These are phyloP conservation scores for Trichoderma sp. DNA, from an alignment of 2,329 filamentous ascomycete species.

Conservation along the genomic window DNA sequence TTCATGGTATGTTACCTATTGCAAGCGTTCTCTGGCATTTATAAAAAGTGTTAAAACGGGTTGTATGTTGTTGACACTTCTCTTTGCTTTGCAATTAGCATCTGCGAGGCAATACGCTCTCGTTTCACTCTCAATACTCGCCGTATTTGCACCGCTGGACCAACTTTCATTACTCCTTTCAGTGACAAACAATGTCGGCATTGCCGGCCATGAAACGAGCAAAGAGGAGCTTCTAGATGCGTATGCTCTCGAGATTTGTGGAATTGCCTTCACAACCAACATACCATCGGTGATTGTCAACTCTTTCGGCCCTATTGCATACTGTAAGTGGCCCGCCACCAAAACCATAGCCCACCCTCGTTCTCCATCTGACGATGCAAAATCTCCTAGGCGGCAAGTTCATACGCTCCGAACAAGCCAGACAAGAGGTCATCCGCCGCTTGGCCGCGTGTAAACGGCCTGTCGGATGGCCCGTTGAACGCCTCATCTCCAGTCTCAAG, in stretches of 20 bases:
- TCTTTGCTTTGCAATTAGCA: conserved; percentile 36
- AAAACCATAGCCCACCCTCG: neutral
- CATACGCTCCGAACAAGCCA: conserved; percentile 27
- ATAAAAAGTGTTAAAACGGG: neutral
- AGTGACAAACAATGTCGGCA: neutral
- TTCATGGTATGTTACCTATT: conserved; percentile 37
- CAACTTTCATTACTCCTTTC: conserved; percentile 15
- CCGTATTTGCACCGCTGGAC: conserved; percentile 16
- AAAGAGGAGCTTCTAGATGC: conserved; percentile 32
- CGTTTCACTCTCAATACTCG: conserved; percentile 35
- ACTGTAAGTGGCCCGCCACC: conserved; percentile 34
- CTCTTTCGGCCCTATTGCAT: conserved; percentile 46
- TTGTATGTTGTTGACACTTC: neutral
- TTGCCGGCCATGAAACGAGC: neutral
- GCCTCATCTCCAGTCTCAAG: conserved; percentile 33
- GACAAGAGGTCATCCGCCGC: conserved; percentile 33
- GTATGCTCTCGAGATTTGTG: conserved; percentile 40
- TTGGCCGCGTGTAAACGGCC: conserved; percentile 33
- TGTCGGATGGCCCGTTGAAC: conserved; percentile 40
- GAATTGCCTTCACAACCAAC: conserved; percentile 43
- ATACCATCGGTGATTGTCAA: conserved; percentile 44
- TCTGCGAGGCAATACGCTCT: conserved; percentile 44
- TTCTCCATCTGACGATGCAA: neutral
- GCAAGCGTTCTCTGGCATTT: neutral
- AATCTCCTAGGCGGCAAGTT: conserved; percentile 30